These are phyloP conservation scores for Colletotrichum tropicicola DNA, from an alignment of 2,329 filamentous ascomycete species.

Conservation along the genomic window DNA sequence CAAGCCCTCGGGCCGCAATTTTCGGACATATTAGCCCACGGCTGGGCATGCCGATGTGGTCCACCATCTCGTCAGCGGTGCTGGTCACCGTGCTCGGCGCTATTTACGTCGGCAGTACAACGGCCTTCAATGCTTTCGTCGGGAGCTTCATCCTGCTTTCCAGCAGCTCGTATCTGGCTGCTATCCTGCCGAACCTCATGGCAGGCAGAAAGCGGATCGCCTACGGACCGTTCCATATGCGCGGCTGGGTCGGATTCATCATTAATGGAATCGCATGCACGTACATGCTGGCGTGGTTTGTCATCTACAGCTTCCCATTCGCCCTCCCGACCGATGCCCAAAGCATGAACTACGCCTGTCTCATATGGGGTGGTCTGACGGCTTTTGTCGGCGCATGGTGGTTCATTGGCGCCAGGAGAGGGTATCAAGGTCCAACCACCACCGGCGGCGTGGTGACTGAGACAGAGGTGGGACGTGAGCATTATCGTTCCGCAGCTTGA, in stretches of 20 bases:
- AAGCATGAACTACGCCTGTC: constrained; percentile 62
- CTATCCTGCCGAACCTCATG: constrained; percentile 67
- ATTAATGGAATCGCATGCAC: constrained; percentile 61
- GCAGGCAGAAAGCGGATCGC: constrained; percentile 45
- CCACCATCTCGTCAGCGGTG: constrained; percentile 58
- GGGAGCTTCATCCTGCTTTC: constrained; percentile 53
- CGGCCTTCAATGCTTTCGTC: constrained; percentile 74
- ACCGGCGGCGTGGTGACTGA: constrained; percentile 20
- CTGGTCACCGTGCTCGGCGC: constrained; percentile 63
- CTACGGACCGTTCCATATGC: constrained; percentile 68
- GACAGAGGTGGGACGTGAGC: background rate
- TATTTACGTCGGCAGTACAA: constrained; percentile 72
- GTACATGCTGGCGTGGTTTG: constrained; percentile 69
- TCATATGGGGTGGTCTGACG: constrained; percentile 54
- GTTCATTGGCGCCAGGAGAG: constrained; percentile 40
- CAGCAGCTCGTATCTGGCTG: constrained; percentile 66
- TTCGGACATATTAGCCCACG: constrained; percentile 40
- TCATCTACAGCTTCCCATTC: constrained; percentile 71
- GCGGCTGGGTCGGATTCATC: constrained; percentile 52
- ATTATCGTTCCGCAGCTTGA: background rate
- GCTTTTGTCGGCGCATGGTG: constrained; percentile 51
- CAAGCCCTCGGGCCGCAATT: constrained; percentile 41
- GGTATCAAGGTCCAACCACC: constrained; percentile 33
- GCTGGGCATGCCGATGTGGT: constrained; percentile 47
- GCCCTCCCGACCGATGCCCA: constrained; percentile 51